A percentile compares a stretch with the other conserved stretches of the same genome.
Conservation (phyloP, 2,329 filamentous ascomycete genomes). For the Curvularia sp. region DNA sequence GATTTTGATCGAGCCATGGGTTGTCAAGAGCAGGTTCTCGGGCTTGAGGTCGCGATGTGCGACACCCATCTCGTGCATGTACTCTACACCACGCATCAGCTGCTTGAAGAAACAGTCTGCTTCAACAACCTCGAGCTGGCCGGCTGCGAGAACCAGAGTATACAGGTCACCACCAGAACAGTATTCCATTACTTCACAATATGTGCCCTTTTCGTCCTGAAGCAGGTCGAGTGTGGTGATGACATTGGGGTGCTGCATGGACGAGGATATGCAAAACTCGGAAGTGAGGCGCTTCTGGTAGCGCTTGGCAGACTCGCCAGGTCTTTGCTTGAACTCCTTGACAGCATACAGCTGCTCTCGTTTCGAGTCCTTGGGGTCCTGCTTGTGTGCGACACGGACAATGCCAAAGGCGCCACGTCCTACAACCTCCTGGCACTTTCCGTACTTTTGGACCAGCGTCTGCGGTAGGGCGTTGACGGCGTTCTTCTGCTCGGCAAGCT, state of each 20-base stretch:
- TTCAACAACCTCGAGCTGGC: constrained; percentile 89
- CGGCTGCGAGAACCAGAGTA: constrained; percentile 86
- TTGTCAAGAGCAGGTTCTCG: constrained; percentile 93
- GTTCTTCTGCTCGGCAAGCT: constrained; percentile 75
- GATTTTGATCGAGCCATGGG: constrained; percentile 91
- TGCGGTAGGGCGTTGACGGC: constrained; percentile 76
- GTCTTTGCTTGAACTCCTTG: constrained; percentile 94
- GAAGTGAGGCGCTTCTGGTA: constrained; percentile 97
- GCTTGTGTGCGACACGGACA: constrained; percentile 96
- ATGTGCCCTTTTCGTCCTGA: constrained; percentile 95
- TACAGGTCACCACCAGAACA: constrained; percentile 96
- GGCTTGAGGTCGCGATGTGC: constrained; percentile 96
- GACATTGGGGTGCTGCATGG: constrained; percentile 93
- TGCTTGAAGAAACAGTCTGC: constrained; percentile 99
- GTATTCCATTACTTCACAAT: constrained; percentile 99
- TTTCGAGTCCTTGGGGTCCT: constrained; percentile 76
- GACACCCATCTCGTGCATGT: constrained; percentile 99
- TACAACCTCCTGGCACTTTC: constrained; percentile 96
- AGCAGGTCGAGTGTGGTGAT: constrained; percentile 96
- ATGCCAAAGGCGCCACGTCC: constrained; percentile 97
- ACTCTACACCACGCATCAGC: constrained; percentile 98
- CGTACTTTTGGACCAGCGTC: constrained; percentile 93
- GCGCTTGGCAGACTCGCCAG: constrained; percentile 94
- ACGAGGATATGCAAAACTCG: constrained; percentile 98
- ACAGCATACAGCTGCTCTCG: constrained; percentile 93